These are phyloP conservation scores for Amesomyces nigricolor DNA, from an alignment of 2,329 filamentous ascomycete species.

Conservation along the genomic window DNA sequence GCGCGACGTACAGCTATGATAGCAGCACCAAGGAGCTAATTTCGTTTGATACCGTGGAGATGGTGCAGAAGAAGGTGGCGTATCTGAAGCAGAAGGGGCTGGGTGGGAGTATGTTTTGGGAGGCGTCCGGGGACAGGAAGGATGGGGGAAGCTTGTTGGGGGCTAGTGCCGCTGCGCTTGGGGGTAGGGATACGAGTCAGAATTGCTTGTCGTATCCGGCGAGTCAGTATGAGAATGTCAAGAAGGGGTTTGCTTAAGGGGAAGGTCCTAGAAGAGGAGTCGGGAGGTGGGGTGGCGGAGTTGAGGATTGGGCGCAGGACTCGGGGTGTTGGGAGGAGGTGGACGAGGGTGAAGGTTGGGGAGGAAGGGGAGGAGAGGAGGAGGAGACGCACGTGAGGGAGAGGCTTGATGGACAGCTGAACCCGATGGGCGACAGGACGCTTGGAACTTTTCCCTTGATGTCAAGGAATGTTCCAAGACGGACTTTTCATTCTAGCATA, in stretches of 20 bases:
- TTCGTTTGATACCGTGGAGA: conserved; percentile 61
- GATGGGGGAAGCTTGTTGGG: conserved; percentile 57
- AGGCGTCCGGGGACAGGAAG: conserved; percentile 62
- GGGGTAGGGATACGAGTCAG: conserved; percentile 40
- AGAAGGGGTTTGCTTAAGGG: conserved; percentile 14
- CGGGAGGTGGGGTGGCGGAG: too few relatives aligned
- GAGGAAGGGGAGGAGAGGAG: not conserved
- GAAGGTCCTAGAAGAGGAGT: too few relatives aligned
- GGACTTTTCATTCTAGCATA: not conserved
- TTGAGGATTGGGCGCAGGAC: too few relatives aligned
- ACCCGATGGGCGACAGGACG: too few relatives aligned
- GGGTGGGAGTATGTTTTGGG: conserved; percentile 84
- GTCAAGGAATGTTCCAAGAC: too few relatives aligned
- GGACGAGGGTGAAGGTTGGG: not conserved
- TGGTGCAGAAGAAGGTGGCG: conserved; percentile 56
- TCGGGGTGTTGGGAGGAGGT: too few relatives aligned
- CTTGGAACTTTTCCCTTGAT: too few relatives aligned
- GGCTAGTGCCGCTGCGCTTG: conserved; percentile 38
- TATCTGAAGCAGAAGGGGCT: conserved; percentile 60
- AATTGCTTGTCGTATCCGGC: conserved; percentile 49
- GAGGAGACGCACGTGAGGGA: too few relatives aligned
- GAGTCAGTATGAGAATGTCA: conserved; percentile 52
- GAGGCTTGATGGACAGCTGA: too few relatives aligned
- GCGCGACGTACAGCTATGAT: conserved; percentile 70
- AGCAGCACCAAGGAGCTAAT: conserved; percentile 54